Base-by-base conservation (phyloP, 75 land plant genomes). In the Sequoia sempervirens region DNA sequence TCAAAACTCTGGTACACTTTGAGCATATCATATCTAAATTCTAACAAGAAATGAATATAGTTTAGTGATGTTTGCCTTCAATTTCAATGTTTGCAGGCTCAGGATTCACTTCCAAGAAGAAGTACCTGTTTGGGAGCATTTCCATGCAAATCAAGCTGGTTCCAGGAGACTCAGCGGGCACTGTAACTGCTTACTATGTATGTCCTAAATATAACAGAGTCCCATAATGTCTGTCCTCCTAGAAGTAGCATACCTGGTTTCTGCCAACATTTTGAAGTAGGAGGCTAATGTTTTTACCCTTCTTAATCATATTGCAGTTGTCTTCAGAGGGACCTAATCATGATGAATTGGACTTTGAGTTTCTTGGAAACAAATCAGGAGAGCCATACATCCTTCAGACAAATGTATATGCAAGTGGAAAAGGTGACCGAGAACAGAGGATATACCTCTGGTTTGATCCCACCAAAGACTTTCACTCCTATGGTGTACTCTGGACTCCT, bases 111-210 rank as follows among this genome's bases (percentile, higher is more conserved):
- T 94, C 96, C 17, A 91, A 93, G 45, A 61, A 86, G 37, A 87
- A 84, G 86, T 94, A 91, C 83, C 61, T 94, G 78, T 94, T 93
- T 75, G 96, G 94, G 30, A 82, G 88, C 66, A 88, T 94, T 11
- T 88, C 87, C 81, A 93, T 94, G 96, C 87, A 90, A 85, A 94
- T 94, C 41, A 94, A 93, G 70, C 87, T 94, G 46, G 84, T 94
- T 28, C 89, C 93, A 26, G 89, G 91, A 4, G 61, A 90, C 84
- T 92, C 94, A 8, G 94, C 94, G 0, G 95, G 92, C 81, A 93
- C 91, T 26, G 93, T 92, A n/a, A 80, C 89, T 15, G 93, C 91
- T 69, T 90, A 61, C 75, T 92, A 90, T 85, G 93, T 92, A 64
- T 82, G 86, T 30, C 36, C 36, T 34, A 34, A 34, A 34, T 34